These are phyloP conservation scores for Arthrobotrys iridis DNA, from an alignment of 2,329 filamentous ascomycete genomes.

Conservation along the genomic window DNA sequence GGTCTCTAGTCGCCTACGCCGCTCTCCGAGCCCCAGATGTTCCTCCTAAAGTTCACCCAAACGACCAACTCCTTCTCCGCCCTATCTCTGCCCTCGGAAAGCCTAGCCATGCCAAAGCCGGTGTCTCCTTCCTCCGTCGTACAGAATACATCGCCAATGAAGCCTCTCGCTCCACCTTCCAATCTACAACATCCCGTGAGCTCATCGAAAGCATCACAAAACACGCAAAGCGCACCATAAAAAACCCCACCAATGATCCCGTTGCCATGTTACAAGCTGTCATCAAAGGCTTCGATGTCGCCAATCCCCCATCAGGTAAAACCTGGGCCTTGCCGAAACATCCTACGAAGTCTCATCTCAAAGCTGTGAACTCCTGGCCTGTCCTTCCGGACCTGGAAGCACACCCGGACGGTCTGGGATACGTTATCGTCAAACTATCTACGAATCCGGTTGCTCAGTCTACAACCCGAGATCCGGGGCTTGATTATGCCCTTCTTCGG, in stretches of 20 bases:
- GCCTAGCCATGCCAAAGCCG: slow-evolving; percentile 73
- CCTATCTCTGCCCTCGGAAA: slow-evolving; percentile 87
- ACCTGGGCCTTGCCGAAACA: slow-evolving; percentile 59
- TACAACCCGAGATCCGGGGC: slow-evolving; percentile 66
- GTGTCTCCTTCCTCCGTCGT: slow-evolving; percentile 88
- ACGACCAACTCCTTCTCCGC: slow-evolving; percentile 83
- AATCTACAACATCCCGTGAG: slow-evolving; percentile 68
- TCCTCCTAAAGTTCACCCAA: slow-evolving; percentile 77
- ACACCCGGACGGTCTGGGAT: slow-evolving; percentile 76
- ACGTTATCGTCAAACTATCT: slow-evolving; percentile 75
- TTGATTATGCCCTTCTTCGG: slow-evolving; percentile 71
- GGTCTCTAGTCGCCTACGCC: slow-evolving; percentile 61
- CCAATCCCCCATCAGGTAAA: slow-evolving; percentile 64
- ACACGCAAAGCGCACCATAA: slow-evolving; percentile 63
- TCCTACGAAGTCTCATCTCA: slow-evolving; percentile 61
- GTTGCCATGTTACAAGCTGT: slow-evolving; percentile 67
- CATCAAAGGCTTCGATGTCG: slow-evolving; percentile 68
- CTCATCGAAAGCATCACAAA: slow-evolving; percentile 64
- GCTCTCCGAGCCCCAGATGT: slow-evolving; percentile 83
- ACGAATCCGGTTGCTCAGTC: slow-evolving; percentile 70
- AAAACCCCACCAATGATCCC: slow-evolving; percentile 63
- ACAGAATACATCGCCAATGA: slow-evolving; percentile 87
- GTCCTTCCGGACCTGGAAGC: slow-evolving; percentile 73
- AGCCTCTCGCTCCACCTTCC: slow-evolving; percentile 65
- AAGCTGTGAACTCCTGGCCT: slow-evolving; percentile 70